Conservation (phyloP, 2,329 filamentous ascomycete species). For the Ophiostoma novo-ulmi region DNA sequence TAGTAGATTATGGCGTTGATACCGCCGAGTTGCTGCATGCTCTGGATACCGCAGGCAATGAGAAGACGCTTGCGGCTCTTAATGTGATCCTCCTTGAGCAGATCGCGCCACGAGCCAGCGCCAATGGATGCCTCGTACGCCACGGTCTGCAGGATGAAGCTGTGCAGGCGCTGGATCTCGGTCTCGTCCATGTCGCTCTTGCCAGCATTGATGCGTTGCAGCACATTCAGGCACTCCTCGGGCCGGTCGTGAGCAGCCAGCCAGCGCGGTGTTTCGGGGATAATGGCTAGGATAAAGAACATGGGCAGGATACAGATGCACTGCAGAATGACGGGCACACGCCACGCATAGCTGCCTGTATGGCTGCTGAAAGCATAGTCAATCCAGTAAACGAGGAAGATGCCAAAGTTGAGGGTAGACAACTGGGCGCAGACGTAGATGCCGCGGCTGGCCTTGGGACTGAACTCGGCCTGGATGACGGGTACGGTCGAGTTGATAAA, state of each 20-base stretch:
- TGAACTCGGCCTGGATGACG: constrained; percentile 39
- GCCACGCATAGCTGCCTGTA: constrained; percentile 35
- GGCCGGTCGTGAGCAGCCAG: constrained; percentile 37
- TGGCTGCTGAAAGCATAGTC: constrained; percentile 37
- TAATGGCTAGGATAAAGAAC: constrained; percentile 34
- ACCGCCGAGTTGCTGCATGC: constrained; percentile 41
- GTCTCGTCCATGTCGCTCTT: constrained; percentile 30
- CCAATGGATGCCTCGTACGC: constrained; percentile 37
- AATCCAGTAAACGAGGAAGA: constrained; percentile 37
- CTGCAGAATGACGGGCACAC: constrained; percentile 43
- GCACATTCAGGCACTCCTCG: constrained; percentile 33
- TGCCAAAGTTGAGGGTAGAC: constrained; percentile 34
- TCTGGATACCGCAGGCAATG: constrained; percentile 40
- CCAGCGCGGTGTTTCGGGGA: constrained; percentile 46
- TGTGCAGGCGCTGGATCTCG: constrained; percentile 32
- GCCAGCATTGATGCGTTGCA: constrained; percentile 30
- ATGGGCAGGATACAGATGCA: constrained; percentile 39
- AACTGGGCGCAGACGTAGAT: constrained; percentile 28
- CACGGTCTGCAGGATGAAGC: constrained; percentile 28
- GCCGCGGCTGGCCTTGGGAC: constrained; percentile 21
- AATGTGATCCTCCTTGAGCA: constrained; percentile 44
- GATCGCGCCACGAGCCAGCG: constrained; percentile 45
- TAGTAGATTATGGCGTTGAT: constrained; percentile 31
- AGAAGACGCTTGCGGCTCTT: constrained; percentile 21
- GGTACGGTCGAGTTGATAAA: constrained; percentile 31